Evolutionary conservation across 2,329 filamentous ascomycete genomes (phyloP).

Genomic region (Atkinsonella hypoxylon): DNA sequence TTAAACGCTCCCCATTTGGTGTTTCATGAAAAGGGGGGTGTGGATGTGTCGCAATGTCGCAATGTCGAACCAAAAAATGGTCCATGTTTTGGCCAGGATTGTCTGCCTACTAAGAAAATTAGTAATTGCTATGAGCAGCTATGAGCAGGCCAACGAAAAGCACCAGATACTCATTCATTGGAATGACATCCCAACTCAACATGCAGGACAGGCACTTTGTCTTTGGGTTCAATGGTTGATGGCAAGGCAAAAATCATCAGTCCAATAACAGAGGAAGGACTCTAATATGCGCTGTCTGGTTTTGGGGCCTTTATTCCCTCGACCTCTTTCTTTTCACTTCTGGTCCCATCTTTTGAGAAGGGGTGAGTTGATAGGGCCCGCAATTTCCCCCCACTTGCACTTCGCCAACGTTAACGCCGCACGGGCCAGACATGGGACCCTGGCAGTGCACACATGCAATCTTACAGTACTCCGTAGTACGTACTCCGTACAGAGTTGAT

Average conservation of each 20-base stretch:
- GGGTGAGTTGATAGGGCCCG: conserved; percentile 10
- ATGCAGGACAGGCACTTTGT: neutral
- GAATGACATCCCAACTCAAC: neutral
- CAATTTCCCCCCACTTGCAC: conserved; percentile 16
- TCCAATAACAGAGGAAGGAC: neutral
- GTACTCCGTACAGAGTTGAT: too few species aligned
- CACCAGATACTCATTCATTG: neutral
- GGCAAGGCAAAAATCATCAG: too few species aligned
- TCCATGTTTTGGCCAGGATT: too few species aligned
- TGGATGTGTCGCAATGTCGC: conserved; percentile 1
- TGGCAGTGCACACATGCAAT: conserved; percentile 1
- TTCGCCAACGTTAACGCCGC: conserved; percentile 9
- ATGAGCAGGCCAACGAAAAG: neutral
- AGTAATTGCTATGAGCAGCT: neutral
- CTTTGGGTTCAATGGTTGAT: neutral
- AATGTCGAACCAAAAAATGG: too few species aligned
- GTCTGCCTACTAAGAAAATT: neutral
- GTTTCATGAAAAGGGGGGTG: conserved; percentile 3
- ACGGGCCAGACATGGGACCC: conserved; percentile 2
- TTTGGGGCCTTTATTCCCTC: too few species aligned
- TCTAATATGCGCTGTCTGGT: too few species aligned
- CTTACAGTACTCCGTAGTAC: neutral
- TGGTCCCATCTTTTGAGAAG: too few species aligned
- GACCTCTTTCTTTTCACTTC: too few species aligned
- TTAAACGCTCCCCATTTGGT: neutral